phyloP scores from a whole-genome alignment of 306 rosid genomes.

The Fragaria iinumae region DNA sequence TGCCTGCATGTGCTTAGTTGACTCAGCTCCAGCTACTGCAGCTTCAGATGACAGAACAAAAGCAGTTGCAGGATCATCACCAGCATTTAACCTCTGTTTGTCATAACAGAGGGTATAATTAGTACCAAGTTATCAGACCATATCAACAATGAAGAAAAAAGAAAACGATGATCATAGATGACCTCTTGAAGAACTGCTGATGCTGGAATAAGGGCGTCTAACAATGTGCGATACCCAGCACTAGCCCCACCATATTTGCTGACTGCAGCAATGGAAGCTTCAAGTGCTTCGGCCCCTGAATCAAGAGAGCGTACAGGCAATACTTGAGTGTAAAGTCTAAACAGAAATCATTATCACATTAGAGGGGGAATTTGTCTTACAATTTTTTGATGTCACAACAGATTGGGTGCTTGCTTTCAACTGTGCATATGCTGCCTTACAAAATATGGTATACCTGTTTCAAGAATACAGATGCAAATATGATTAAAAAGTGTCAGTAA shows the following conservation, averaged over 20 bases:
- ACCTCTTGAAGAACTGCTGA: conserved; percentile 74
- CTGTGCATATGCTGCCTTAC: conserved; percentile 72
- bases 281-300: conserved; percentile 87
- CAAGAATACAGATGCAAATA: neutral
- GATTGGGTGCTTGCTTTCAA: conserved; percentile 56
- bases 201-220: conserved; percentile 95
- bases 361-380: conserved; percentile 48
- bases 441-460: conserved; percentile 68
- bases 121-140: conserved; percentile 15
- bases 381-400: conserved; percentile 49
- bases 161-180: conserved; percentile 6
- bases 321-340: neutral
- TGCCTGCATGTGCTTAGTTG: conserved; percentile 83
- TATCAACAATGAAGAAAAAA: conserved; percentile 21
- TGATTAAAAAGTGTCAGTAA: neutral
- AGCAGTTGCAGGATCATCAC: conserved; percentile 69
- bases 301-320: conserved; percentile 32
- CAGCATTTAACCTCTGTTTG: conserved; percentile 61
- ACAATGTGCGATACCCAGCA: conserved; percentile 90
- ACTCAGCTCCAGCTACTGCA: conserved; percentile 80
- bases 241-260: conserved; percentile 92
- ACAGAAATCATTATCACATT: conserved; percentile 7
- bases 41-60: conserved; percentile 80
- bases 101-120: conserved; percentile 17
- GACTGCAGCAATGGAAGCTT: conserved; percentile 76